A percentile compares a stretch with the other conserved stretches of the same genome.
Evolutionary conservation across 148 eudicot species (phyloP).

Genomic region (Rhododendron henanense): DNA sequence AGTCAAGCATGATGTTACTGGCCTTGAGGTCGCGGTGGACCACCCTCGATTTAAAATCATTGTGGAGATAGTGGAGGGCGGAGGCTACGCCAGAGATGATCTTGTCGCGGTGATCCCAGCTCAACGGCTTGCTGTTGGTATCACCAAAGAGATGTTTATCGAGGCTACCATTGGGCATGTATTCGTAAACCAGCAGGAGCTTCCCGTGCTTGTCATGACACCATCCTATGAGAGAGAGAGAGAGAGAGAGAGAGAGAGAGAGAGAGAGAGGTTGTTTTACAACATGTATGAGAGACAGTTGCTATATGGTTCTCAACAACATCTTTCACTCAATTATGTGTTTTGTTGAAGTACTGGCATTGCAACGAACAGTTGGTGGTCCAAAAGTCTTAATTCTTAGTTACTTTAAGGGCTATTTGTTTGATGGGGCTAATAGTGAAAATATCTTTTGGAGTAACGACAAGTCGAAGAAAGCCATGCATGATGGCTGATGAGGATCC

Average conservation of each 20-base stretch:
- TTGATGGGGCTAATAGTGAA: too few relatives aligned
- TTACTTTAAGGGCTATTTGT: too few relatives aligned
- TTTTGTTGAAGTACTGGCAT: too few relatives aligned
- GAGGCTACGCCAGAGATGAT: conserved; percentile 45
- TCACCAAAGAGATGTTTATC: conserved; percentile 59
- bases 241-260: neutral
- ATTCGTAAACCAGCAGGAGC: conserved; percentile 71
- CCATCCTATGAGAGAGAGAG: conserved; percentile 11
- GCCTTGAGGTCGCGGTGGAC: conserved; percentile 89
- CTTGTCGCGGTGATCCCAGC: conserved; percentile 41
- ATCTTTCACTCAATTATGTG: too few relatives aligned
- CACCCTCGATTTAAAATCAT: conserved; percentile 43
- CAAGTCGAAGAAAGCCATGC: too few relatives aligned
- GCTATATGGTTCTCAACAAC: too few relatives aligned
- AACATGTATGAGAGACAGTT: too few relatives aligned
- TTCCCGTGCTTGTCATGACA: conserved; percentile 66
- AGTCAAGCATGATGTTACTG: conserved; percentile 85
- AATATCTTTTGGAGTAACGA: too few relatives aligned
- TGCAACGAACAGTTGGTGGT: too few relatives aligned
- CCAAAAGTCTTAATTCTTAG: too few relatives aligned
- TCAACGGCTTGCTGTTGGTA: conserved; percentile 19
- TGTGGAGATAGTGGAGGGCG: conserved; percentile 62
- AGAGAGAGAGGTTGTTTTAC: too few relatives aligned
- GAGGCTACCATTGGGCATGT: conserved; percentile 86
- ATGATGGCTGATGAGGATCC: too few relatives aligned